Conservation (phyloP, 78 protist species). For the Planoprotostelium fungivorum region DNA sequence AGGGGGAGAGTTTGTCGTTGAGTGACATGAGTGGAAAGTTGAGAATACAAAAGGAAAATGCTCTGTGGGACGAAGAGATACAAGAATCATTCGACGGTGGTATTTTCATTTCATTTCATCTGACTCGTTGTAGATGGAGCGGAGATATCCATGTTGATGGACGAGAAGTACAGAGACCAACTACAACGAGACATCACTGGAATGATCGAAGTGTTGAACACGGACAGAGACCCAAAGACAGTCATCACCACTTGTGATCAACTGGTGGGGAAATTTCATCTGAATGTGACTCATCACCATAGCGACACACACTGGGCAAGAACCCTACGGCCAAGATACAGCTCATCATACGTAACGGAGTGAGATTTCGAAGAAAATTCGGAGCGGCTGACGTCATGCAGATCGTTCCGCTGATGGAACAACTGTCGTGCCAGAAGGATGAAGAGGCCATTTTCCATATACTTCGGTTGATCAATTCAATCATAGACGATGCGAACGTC, state of each 20-base stretch:
- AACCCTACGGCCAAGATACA: neutral
- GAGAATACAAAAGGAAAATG: neutral
- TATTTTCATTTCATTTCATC: neutral
- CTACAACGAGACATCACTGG: neutral
- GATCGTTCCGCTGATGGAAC: neutral
- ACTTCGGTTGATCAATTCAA: neutral
- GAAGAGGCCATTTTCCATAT: neutral
- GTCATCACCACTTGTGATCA: neutral
- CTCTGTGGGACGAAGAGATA: neutral
- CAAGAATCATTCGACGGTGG: neutral
- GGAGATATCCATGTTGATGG: neutral
- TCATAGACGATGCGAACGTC: neutral
- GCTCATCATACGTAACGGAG: neutral
- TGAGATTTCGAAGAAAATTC: neutral
- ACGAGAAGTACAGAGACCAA: neutral
- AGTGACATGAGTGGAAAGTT: neutral
- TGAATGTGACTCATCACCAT: neutral
- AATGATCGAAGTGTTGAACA: neutral
- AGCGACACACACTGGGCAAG: neutral
- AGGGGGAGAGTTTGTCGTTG: neutral
- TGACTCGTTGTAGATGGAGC: neutral
- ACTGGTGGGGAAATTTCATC: neutral
- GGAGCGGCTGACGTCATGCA: neutral
- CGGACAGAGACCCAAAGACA: neutral
- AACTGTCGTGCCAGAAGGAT: neutral